phyloP scores from a whole-genome alignment of 2,329 filamentous ascomycete species.

The Triangularia setosa region DNA sequence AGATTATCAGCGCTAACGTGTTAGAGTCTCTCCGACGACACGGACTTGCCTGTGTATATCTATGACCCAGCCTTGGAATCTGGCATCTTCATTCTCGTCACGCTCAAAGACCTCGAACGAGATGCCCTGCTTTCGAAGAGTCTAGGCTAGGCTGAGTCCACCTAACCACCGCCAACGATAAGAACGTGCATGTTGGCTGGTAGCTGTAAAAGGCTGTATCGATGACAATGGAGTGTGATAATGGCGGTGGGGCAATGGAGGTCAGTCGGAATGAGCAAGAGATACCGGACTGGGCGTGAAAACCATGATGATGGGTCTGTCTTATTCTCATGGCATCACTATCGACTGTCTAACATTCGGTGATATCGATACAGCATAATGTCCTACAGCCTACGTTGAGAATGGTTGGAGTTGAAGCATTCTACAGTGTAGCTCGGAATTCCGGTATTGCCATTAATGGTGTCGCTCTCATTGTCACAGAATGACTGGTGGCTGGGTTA shows the following conservation, averaged over 20 bases:
- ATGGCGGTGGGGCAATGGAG: not conserved
- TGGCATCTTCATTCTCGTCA: constrained; percentile 27
- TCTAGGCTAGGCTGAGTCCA: constrained; percentile 40
- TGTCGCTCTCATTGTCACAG: not conserved
- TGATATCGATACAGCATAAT: not conserved
- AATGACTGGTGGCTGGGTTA: not conserved
- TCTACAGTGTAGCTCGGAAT: not conserved
- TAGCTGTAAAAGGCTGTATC: not conserved
- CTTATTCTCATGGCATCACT: not conserved
- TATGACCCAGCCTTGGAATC: constrained; percentile 32
- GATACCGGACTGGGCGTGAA: not conserved
- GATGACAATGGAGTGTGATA: not conserved
- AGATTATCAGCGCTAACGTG: not conserved
- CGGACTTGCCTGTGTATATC: constrained; percentile 29
- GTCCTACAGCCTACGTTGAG: not conserved
- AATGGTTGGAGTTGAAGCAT: not conserved
- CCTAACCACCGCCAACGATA: constrained; percentile 42
- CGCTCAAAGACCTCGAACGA: constrained; percentile 38
- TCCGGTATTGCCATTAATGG: not conserved
- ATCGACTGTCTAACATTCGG: not conserved
- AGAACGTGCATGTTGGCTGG: constrained; percentile 27
- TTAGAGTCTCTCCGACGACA: not conserved
- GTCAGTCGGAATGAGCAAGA: not conserved
- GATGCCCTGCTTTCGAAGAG: constrained; percentile 33
- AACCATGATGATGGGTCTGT: not conserved